These are phyloP conservation scores for Colletotrichum eremochloae DNA, from an alignment of 2,329 filamentous ascomycete species.

Conservation along the genomic window DNA sequence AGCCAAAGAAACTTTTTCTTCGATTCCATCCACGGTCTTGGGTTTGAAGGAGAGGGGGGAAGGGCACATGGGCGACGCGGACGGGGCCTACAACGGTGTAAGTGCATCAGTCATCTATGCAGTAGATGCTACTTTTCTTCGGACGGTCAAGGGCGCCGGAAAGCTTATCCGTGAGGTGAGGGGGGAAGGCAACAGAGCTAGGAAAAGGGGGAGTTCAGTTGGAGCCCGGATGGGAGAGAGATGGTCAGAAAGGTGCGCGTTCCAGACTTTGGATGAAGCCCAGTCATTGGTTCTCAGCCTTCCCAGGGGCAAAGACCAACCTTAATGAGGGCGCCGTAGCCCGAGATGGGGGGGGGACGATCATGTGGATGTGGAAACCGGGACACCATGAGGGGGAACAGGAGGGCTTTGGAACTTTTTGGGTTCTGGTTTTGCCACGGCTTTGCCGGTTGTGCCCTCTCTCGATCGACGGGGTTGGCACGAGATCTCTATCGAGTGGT, in stretches of 20 bases:
- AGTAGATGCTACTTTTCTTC: not conserved
- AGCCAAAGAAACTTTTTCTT: constrained; percentile 9
- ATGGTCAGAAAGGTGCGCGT: not conserved
- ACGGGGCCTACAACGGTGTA: not conserved
- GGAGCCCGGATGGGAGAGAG: not conserved
- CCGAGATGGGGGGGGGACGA: not conserved
- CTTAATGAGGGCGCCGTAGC: not conserved
- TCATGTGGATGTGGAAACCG: not conserved
- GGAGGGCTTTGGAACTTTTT: not conserved
- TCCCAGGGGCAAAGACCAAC: not conserved
- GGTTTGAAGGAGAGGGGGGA: not conserved
- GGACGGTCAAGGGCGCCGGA: constrained; percentile 2
- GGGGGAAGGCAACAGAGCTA: not conserved
- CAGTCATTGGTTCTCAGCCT: not conserved
- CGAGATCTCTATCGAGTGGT: not conserved
- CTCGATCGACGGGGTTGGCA: not conserved
- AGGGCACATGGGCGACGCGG: not conserved
- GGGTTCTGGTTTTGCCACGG: not conserved
- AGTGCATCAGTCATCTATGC: not conserved
- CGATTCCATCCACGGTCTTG: not conserved
- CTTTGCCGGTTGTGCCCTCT: not conserved
- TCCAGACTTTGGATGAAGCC: not conserved
- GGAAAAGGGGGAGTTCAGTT: not conserved
- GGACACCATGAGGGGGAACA: not conserved
- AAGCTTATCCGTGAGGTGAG: constrained; percentile 20